These are phyloP conservation scores for Laguncularia racemosa DNA, from an alignment of 345 rosid species.

Conservation along the genomic window DNA sequence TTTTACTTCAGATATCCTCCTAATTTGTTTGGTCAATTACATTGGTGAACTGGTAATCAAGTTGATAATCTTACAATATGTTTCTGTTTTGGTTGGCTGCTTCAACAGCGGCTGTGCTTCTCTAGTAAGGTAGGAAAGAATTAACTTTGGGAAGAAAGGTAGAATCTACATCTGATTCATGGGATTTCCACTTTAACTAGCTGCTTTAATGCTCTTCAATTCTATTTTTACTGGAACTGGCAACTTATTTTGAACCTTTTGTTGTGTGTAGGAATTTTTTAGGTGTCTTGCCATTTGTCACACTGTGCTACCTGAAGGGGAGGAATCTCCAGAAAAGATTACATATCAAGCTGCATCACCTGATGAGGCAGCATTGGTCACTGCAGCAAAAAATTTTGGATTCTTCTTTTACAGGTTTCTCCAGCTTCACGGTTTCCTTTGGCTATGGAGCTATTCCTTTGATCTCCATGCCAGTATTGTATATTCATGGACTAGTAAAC, in stretches of 20 bases:
- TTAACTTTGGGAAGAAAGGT: no score
- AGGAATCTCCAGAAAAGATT: slow-evolving; percentile 86
- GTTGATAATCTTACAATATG: no score
- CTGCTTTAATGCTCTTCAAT: not conserved
- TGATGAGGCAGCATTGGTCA: slow-evolving; percentile 96
- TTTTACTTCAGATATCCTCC: no score
- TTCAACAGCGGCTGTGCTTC: no score
- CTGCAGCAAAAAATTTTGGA: slow-evolving; percentile 97
- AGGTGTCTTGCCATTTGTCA: slow-evolving; percentile 99
- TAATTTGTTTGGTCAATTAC: no score
- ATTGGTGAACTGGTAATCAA: no score
- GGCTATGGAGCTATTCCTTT: not conserved
- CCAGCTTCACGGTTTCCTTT: not conserved
- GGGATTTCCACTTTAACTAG: not conserved
- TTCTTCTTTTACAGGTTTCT: slow-evolving; percentile 89
- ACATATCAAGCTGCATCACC: slow-evolving; percentile 99
- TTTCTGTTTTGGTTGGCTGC: no score
- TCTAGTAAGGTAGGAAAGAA: no score
- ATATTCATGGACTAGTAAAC: not conserved
- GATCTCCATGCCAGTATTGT: slow-evolving; percentile 4
- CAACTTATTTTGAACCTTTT: slow-evolving; percentile 9
- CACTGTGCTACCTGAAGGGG: slow-evolving; percentile 99
- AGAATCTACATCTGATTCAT: no score
- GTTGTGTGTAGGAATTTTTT: slow-evolving; percentile 72
- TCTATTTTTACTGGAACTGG: slow-evolving; percentile 1